A percentile compares a stretch with the other conserved stretches of the same genome.
phyloP scores from a whole-genome alignment of 1,284 basidiomycete genomes.

The Ganoderma meredithae region DNA sequence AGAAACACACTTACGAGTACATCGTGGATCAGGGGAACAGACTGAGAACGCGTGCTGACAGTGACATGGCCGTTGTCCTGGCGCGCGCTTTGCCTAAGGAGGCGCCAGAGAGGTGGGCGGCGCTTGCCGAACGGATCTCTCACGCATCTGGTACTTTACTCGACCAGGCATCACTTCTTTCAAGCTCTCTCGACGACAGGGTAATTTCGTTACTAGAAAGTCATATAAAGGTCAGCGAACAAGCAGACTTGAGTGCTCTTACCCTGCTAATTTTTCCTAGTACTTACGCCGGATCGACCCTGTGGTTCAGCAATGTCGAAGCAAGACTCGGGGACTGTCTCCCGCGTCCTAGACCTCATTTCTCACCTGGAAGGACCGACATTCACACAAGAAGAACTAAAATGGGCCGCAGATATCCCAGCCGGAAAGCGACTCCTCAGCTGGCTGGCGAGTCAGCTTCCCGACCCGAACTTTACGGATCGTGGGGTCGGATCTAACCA shows the following conservation, averaged over 20 bases:
- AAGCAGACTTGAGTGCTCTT: background rate
- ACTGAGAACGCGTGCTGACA: too few relatives aligned
- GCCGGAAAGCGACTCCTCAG: slow-evolving; percentile 34
- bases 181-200: too few relatives aligned
- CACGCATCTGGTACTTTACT: background rate
- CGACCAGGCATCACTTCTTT: too few relatives aligned
- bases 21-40: too few relatives aligned
- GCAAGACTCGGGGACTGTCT: slow-evolving; percentile 2
- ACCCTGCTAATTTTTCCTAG: background rate
- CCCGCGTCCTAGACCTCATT: slow-evolving; percentile 14
- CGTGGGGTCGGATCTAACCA: background rate
- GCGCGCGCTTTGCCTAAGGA: background rate
- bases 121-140: background rate
- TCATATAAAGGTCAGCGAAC: background rate
- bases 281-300: background rate
- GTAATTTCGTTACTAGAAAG: too few relatives aligned
- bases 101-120: background rate
- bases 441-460: slow-evolving; percentile 37
- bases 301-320: background rate
- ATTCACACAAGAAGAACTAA: slow-evolving; percentile 27
- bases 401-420: slow-evolving; percentile 35
- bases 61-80: too few relatives aligned
- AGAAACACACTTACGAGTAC: background rate
- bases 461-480: background rate
- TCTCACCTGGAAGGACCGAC: slow-evolving; percentile 33